These are phyloP conservation scores for Symmetrospora coprosmae DNA, from an alignment of 768 basidiomycete genomes.

Conservation along the genomic window DNA sequence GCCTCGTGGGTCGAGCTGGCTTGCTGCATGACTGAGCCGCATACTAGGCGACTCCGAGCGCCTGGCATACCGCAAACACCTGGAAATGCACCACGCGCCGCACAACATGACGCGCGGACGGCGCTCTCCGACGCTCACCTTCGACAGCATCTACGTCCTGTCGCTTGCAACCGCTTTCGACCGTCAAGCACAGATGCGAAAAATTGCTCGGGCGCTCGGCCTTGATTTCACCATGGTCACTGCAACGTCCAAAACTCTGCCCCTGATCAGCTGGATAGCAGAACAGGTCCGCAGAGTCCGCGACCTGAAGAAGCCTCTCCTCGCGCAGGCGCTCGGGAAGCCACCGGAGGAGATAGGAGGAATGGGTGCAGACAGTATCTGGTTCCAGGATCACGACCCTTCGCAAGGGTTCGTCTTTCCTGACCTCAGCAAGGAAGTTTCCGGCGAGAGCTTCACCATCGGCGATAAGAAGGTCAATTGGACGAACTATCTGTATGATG, in stretches of 20 bases:
- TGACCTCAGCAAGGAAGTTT: no score
- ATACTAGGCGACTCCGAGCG: no score
- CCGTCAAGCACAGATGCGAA: constrained; percentile 26
- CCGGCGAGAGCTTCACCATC: no score
- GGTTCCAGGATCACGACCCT: no score
- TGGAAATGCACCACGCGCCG: no score
- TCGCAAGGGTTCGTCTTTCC: no score
- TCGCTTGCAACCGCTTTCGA: constrained; percentile 26
- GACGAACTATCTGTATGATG: no score
- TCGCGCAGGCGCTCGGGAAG: background rate
- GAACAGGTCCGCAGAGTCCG: constrained; percentile 25
- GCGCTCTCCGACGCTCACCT: constrained; percentile 29
- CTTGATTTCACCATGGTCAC: constrained; percentile 30
- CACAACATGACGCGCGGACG: no score
- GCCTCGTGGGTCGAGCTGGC: no score
- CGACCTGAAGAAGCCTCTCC: background rate
- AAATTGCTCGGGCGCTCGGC: constrained; percentile 27
- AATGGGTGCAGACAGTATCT: background rate
- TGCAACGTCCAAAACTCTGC: constrained; percentile 24
- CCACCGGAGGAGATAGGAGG: background rate
- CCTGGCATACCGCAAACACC: no score
- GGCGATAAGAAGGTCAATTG: no score
- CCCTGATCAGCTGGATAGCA: constrained; percentile 30
- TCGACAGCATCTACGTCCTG: constrained; percentile 31
- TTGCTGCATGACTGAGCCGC: no score